phyloP scores from a whole-genome alignment of 805 yeast species.

The Lipomyces lipofer region DNA sequence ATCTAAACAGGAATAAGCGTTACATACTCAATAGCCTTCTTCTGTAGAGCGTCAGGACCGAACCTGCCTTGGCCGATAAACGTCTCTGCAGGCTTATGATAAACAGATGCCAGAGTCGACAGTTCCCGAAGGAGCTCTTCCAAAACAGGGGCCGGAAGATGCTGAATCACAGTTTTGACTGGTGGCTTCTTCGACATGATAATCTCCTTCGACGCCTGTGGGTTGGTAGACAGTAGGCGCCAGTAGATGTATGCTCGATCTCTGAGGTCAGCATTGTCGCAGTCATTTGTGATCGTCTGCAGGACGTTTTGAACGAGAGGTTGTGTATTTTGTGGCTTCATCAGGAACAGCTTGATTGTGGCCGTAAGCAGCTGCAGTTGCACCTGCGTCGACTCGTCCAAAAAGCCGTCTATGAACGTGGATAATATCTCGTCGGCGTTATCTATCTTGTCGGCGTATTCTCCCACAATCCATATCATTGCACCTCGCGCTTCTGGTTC shows the following conservation, averaged over 20 bases:
- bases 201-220: conserved; percentile 65
- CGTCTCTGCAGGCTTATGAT: conserved; percentile 75
- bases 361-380: conserved; percentile 78
- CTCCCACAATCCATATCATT: conserved; percentile 82
- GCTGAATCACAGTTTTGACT: conserved; percentile 68
- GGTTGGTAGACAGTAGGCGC: conserved; percentile 80
- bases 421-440: conserved; percentile 44
- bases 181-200: conserved; percentile 67
- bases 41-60: conserved; percentile 45
- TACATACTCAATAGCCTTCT: conserved; percentile 64
- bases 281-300: conserved; percentile 71
- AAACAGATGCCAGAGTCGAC: conserved; percentile 83
- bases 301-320: conserved; percentile 77
- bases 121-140: conserved; percentile 71
- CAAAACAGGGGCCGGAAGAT: conserved; percentile 66
- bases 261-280: conserved; percentile 81
- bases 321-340: conserved; percentile 56
- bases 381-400: conserved; percentile 72
- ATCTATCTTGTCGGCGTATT: conserved; percentile 58
- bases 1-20: too few species aligned
- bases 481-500: conserved; percentile 82
- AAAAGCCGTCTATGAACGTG: conserved; percentile 50
- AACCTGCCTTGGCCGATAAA: conserved; percentile 52
- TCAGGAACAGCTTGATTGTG: conserved; percentile 68
- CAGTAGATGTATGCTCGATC: conserved; percentile 87